Evolutionary conservation across 305 asterid species (phyloP).

Genomic region (Rubia balearica): DNA sequence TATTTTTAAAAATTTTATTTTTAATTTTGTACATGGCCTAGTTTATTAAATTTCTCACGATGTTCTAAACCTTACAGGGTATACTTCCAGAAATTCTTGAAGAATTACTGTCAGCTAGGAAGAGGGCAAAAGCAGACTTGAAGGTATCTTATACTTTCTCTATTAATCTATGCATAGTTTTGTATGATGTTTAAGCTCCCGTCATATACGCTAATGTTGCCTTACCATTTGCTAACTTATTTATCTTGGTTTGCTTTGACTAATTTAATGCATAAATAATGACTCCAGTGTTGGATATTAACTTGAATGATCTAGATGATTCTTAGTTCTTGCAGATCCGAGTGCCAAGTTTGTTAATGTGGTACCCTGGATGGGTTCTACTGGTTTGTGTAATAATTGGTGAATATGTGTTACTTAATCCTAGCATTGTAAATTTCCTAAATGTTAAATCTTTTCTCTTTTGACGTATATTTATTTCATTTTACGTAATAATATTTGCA

Average conservation of each 20-base stretch:
- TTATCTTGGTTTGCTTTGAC: constrained; percentile 4
- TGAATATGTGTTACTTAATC: background rate
- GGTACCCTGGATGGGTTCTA: background rate
- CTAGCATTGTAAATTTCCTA: background rate
- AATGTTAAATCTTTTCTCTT: background rate
- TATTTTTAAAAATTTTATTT: constrained; percentile 11
- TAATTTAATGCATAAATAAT: constrained; percentile 8
- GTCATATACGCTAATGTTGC: background rate
- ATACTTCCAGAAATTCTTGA: constrained; percentile 98
- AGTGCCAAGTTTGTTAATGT: background rate
- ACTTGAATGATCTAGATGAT: background rate
- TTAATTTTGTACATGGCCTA: constrained; percentile 9
- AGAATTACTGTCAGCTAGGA: constrained; percentile 94
- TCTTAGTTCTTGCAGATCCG: background rate
- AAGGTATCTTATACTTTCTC: constrained; percentile 44
- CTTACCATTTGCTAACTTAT: background rate
- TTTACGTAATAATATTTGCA: background rate
- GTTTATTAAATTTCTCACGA: constrained; percentile 14
- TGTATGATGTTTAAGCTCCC: background rate
- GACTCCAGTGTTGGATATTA: background rate
- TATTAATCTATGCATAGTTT: constrained; percentile 8
- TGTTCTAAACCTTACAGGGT: constrained; percentile 48
- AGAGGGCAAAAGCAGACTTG: constrained; percentile 94
- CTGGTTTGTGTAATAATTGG: background rate
- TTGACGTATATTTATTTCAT: background rate